Evolutionary conservation across 768 basidiomycete species (phyloP), one percentile per base, ranked within the genome.

Genomic region (Tephrocybe rancida): DNA sequence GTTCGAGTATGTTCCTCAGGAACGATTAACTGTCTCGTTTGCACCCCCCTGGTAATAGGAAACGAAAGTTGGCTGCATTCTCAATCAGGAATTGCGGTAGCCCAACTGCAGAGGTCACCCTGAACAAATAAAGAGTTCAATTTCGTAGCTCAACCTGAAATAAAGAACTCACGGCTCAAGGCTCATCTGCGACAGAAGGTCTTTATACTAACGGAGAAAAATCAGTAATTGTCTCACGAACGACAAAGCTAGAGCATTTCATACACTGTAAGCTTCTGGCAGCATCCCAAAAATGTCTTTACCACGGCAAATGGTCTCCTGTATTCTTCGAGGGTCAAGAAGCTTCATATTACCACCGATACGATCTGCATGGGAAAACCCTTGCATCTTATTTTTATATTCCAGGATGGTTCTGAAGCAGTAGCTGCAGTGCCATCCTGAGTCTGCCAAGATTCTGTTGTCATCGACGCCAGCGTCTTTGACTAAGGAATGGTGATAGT

Each of bases 351-450:
- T 66, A 7, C 81, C 80, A 29, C 77, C 81, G 27, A 85, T 78
- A 32, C 84, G 80, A 59, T 86, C 84, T 7, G 81, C 75, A 68
- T 86, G 85, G 4, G 82, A 84, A 69, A 80, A 86, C 4, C 79
- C 82, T 54, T 64, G 66, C 82, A 85, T 84, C 69, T 85, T 85
- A 61, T 77, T 71, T 25, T 74, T 67, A 57, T 83, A 85, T 63
- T 87, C 84, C 7, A 73, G 66, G 43, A 86, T 71, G 13, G 79
- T 77, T 39, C 79, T 72, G 74, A 86, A 87, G 67, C 85, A 86
- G 69, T 81, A 86, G 52, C 81, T 82, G 68, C 84, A 86, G 60
- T 87, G 84, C 84, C 84, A 87, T 0, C 84, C 85, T n/a, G 83
- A 70, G 63, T 87, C 83, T 18, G 82, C 80, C 30, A 87, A 77